Conservation (phyloP, 1,139 yeast genomes). For the Blastobotrys petasosporus region DNA sequence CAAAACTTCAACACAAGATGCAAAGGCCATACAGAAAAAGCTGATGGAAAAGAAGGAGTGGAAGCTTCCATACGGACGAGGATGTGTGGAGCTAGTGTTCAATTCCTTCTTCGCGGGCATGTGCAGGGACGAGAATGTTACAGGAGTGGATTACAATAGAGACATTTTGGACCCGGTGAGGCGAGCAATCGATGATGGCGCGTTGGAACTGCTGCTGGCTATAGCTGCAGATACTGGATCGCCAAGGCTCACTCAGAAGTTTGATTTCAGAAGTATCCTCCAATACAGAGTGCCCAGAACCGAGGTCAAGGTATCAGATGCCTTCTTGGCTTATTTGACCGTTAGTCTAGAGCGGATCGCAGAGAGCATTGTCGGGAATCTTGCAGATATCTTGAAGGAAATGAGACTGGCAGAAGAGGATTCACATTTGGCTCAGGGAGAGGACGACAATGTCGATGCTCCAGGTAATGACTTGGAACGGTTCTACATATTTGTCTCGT, state of each 20-base stretch:
- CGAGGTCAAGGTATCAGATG: constrained; percentile 18
- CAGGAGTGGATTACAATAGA: constrained; percentile 34
- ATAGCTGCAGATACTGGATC: constrained; percentile 60
- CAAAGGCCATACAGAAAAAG: constrained; percentile 11
- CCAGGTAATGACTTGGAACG: constrained; percentile 82
- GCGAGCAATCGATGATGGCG: constrained; percentile 59
- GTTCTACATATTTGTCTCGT: constrained; percentile 72
- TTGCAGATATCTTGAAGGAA: constrained; percentile 74
- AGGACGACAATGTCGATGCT: constrained; percentile 30
- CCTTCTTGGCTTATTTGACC: constrained; percentile 19
- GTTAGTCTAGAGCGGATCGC: constrained; percentile 40
- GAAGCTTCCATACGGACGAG: constrained; percentile 40
- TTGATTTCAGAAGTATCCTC: constrained; percentile 27
- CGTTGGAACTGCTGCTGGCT: constrained; percentile 70
- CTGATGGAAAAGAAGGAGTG: constrained; percentile 20
- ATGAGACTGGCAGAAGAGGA: constrained; percentile 87
- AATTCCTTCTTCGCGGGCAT: constrained; percentile 61
- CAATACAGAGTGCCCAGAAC: constrained; percentile 42
- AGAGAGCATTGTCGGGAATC: constrained; percentile 56
- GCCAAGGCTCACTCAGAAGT: constrained; percentile 30
- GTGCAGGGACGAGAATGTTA: constrained; percentile 46
- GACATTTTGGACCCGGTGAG: constrained; percentile 45
- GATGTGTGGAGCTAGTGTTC: constrained; percentile 54
- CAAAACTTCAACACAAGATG: constrained; percentile 13
- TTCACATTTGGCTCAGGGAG: constrained; percentile 47